Evolutionary conservation across 495 filamentous ascomycete species (phyloP).

Genomic region (Daldinia loculata): DNA sequence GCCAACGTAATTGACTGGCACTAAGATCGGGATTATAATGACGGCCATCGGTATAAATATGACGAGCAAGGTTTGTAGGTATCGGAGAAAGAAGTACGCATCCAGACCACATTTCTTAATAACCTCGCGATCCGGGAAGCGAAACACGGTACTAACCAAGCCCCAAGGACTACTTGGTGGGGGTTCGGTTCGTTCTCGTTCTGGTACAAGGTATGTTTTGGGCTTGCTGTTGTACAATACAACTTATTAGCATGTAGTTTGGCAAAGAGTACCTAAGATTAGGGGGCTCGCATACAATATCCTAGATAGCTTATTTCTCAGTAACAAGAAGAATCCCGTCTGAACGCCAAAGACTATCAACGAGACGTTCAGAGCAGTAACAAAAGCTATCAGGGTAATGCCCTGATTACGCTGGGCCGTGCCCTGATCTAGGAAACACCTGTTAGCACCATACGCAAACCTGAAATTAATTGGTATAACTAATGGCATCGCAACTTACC

Average conservation of each 20-base stretch:
- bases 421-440: conserved; percentile 33
- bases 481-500: conserved; percentile 33
- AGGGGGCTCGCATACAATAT: conserved; percentile 70
- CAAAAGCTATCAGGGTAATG: conserved; percentile 69
- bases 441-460: conserved; percentile 17
- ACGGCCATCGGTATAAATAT: conserved; percentile 86
- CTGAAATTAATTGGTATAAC: not conserved
- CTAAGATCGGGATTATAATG: conserved; percentile 82
- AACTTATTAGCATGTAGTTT: not conserved
- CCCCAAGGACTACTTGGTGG: conserved; percentile 75
- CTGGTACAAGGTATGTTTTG: conserved; percentile 89
- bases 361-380: conserved; percentile 77
- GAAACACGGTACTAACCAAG: conserved; percentile 76
- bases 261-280: not conserved
- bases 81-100: conserved; percentile 97
- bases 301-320: conserved; percentile 79
- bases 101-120: conserved; percentile 95
- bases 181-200: conserved; percentile 79
- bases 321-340: conserved; percentile 75
- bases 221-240: conserved; percentile 67
- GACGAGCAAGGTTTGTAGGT: conserved; percentile 89
- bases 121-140: conserved; percentile 82
- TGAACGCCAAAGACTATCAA: conserved; percentile 81
- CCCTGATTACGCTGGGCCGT: conserved; percentile 56
- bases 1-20: conserved; percentile 81